Percentiles rank a stretch among this genome's conserved stretches.
These are phyloP conservation scores for Darksidea phi DNA, from an alignment of 495 filamentous ascomycete species.

Conservation along the genomic window DNA sequence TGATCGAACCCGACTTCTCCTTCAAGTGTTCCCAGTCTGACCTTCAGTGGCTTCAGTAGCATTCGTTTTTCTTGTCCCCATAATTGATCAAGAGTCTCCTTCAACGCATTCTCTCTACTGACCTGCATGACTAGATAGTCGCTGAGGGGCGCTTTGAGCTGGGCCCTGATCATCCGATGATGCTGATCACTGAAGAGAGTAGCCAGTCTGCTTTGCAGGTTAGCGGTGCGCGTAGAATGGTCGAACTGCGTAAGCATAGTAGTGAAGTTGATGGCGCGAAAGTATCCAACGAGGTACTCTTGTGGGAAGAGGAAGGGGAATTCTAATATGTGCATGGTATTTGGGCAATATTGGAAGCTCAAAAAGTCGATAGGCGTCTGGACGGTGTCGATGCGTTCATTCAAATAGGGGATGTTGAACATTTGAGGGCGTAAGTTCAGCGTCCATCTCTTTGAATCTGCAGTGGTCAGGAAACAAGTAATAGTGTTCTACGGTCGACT, in stretches of 20 bases:
- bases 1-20: constrained; percentile 91
- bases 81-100: constrained; percentile 81
- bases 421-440: constrained; percentile 64
- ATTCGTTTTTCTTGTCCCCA: constrained; percentile 83
- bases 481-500: too few species aligned
- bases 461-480: constrained; percentile 6
- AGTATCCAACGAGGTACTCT: constrained; percentile 72
- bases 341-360: constrained; percentile 54
- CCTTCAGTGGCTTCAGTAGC: constrained; percentile 79
- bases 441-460: constrained; percentile 59
- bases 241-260: constrained; percentile 77
- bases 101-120: constrained; percentile 65
- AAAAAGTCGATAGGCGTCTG: constrained; percentile 77
- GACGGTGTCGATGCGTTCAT: constrained; percentile 72
- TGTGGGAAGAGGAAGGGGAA: constrained; percentile 79
- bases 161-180: constrained; percentile 20
- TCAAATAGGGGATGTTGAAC: constrained; percentile 73
- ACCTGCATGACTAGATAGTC: constrained; percentile 78
- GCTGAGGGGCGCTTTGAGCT: constrained; percentile 61
- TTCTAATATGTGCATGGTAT: constrained; percentile 72
- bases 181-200: constrained; percentile 48
- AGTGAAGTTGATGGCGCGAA: constrained; percentile 83
- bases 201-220: constrained; percentile 48
- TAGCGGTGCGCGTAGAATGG: constrained; percentile 61
- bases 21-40: constrained; percentile 73